phyloP scores from a whole-genome alignment of 2,329 filamentous ascomycete genomes.

The Diaporthe ilicicola region DNA sequence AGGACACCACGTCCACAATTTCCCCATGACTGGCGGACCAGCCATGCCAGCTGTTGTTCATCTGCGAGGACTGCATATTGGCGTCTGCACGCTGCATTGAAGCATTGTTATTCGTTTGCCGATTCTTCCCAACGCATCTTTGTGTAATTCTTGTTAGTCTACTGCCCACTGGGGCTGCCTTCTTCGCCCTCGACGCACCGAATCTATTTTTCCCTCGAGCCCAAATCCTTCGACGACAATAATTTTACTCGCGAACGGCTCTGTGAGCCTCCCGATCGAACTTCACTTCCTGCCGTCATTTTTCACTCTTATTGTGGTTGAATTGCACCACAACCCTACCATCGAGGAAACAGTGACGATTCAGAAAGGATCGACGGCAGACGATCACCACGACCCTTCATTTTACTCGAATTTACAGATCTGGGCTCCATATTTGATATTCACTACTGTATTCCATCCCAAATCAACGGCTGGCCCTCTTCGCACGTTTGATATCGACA shows the following conservation, averaged over 20 bases:
- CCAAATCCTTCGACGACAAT: conserved; percentile 5
- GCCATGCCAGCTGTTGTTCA: conserved; percentile 27
- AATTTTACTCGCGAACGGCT: conserved; percentile 15
- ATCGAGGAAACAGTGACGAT: background rate
- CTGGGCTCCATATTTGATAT: conserved; percentile 15
- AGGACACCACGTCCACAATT: conserved; percentile 13
- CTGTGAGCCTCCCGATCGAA: conserved; percentile 25
- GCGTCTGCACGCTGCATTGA: conserved; percentile 2
- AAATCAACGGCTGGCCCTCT: conserved; percentile 18
- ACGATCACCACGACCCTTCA: conserved; percentile 26
- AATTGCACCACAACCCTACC: background rate
- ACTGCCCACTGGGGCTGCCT: background rate
- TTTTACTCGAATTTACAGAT: conserved; percentile 17
- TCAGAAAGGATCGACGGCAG: conserved; percentile 20
- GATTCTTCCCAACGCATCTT: conserved; percentile 5
- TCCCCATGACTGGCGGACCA: conserved; percentile 16
- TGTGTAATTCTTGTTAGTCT: conserved; percentile 4
- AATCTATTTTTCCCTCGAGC: background rate
- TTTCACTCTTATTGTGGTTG: background rate
- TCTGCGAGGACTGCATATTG: conserved; percentile 13
- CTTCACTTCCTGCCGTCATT: background rate
- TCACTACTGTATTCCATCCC: background rate
- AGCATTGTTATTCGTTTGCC: conserved; percentile 15
- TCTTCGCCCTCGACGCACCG: conserved; percentile 8
- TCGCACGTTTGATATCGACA: background rate